A percentile compares a stretch with the other conserved stretches of the same genome.
Evolutionary conservation across 352 stramenopile genomes (phyloP).

Genomic region (Thraustochytrium sp.): DNA sequence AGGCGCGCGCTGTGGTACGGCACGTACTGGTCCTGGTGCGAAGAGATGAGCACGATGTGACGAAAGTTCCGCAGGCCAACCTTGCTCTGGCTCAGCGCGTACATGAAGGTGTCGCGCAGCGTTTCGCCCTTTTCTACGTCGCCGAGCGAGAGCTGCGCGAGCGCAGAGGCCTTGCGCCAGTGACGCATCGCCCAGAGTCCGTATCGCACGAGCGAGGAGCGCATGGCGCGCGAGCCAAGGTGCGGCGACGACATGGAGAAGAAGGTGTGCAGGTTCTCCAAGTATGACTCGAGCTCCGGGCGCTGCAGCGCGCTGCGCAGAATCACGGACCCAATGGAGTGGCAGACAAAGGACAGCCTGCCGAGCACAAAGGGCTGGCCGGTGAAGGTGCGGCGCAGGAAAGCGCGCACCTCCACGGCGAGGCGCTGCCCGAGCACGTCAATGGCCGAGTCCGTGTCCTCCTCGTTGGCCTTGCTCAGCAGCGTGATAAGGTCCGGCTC

Average conservation of each 20-base stretch:
- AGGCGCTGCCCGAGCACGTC: not conserved
- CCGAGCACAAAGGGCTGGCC: not conserved
- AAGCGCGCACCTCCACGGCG: not conserved
- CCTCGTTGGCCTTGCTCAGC: constrained; percentile 30
- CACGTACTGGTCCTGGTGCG: constrained; percentile 31
- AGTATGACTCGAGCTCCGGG: not conserved
- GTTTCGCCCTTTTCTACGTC: not conserved
- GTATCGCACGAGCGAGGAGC: constrained; percentile 6
- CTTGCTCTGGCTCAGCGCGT: not conserved
- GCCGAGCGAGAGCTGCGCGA: not conserved
- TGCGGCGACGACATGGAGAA: constrained; percentile 37
- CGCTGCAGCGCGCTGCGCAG: constrained; percentile 2
- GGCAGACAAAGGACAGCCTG: constrained; percentile 33
- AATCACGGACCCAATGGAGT: constrained; percentile 35
- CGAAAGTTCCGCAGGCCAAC: constrained; percentile 1
- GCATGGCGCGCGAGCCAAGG: constrained; percentile 1
- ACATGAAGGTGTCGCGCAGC: not conserved
- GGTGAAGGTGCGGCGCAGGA: not conserved
- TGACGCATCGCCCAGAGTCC: constrained; percentile 13
- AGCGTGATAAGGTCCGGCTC: not conserved
- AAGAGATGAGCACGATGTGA: constrained; percentile 5
- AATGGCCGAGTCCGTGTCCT: constrained; percentile 40
- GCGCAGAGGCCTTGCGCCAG: constrained; percentile 15
- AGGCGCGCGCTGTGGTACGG: constrained; percentile 28
- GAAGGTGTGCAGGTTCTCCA: constrained; percentile 11